Evolutionary conservation across 2,329 filamentous ascomycete genomes (phyloP), one percentile per base, ranked within the genome.

Genomic region (Knufia petricola): DNA sequence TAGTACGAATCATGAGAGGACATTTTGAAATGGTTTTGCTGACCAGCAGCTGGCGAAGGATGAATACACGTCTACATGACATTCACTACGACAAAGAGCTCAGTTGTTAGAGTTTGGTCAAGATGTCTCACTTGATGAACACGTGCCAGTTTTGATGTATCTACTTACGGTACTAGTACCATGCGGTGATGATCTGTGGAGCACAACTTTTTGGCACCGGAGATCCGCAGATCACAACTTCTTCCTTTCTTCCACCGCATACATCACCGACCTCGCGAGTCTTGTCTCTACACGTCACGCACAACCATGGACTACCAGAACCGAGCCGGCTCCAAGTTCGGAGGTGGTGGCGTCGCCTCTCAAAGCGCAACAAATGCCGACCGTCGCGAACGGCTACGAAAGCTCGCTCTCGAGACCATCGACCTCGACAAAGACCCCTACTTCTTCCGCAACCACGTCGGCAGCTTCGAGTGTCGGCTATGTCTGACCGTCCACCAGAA

Each of bases 361-460:
- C 81, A 87, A 63, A 89, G 84, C 61, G 87, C 88, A 51, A 94
- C 88, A 54, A 96, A 96, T 69, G 90, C 92, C 57, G 92, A 96
- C 77, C 87, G 92, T 51, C 87, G 92, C 65, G 92, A 98, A 69
- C 89, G 92, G 55, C 84, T 98, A 32, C 88, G 90, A 68, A 95
- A 95, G 73, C 88, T 98, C 64, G 92, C 92, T 50, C 86, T 98
- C 63, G 92, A 98, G 72, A 94, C 88, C 49, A 98, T 98, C 75
- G 90, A 96, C 73, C 85, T 96, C 55, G 92, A 96, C 71, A 96
- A 95, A 72, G 92, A 98, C 71, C 92, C 92, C 0, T 98, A 96
- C 78, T 95, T 96, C 75, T 98, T 98, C 82, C 94, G 94, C 69
- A 98, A 98, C 75, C 90, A 98, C 69, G 87, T 96, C 61, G 92